Base-by-base conservation (phyloP, 2,329 filamentous ascomycete species). In the Microdochium paspali region DNA sequence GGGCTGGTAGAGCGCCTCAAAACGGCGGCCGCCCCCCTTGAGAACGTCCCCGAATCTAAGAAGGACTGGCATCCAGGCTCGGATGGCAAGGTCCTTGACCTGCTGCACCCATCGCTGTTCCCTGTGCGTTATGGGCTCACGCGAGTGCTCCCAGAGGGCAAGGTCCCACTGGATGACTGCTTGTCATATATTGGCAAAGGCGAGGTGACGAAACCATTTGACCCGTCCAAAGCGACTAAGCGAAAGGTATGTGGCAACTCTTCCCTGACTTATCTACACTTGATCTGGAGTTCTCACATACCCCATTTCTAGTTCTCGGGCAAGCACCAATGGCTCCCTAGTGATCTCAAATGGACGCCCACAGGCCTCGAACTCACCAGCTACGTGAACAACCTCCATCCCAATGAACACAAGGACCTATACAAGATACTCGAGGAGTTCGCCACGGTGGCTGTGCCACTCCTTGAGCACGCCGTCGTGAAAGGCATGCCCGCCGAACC, bases 41-140 rank as follows among this genome's bases (percentile, higher is more conserved):
- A 83, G 49, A 60, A 73, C n/a, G 66, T 75, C 1, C 71, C 74
- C 0, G 71, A 75, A 6, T 47, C 63, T 0, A 45, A 66, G 28
- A 73, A 75, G 51, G 81, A 84, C 58, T 86, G 75, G 72, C 78
- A 85, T 59, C 82, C 81, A 0, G 66, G 72, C 2, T 79, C 75
- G 1, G 65, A 79, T 26, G 60, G 66, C 1, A 72, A 70, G 49
- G 79, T 86, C 2, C 70, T 82, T 1, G 75, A 86, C 56, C 63
- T 85, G 2, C 71, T 85, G 4, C 74, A 85, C 52, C 80, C 82
- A 1, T 85, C 79, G 0, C 65, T 85, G 5, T 85, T 73, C 53
- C 80, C 82, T 0, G 59, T 85, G 0, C 58, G 78, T 1, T 80
- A 78, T 53, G 77, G 75, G 0, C 60, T 61, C 13, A 71, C 69